Evolutionary conservation across 2,329 filamentous ascomycete species (phyloP).

Genomic region (Fusarium sp.): DNA sequence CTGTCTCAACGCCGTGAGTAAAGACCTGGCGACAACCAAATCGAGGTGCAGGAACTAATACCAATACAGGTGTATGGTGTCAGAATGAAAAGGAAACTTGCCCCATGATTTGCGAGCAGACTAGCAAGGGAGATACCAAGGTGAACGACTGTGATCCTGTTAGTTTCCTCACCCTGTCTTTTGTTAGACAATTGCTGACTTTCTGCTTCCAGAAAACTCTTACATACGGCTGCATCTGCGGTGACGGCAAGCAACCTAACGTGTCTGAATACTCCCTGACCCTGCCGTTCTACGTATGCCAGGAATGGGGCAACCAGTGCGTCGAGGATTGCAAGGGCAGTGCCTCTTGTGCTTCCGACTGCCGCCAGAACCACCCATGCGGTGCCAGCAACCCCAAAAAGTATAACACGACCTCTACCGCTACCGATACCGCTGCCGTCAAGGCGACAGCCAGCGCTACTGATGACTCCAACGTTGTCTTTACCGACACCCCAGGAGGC

Average conservation of each 20-base stretch:
- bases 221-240: conserved; percentile 79
- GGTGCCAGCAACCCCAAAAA: conserved; percentile 74
- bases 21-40: background rate
- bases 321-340: conserved; percentile 65
- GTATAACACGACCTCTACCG: conserved; percentile 66
- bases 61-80: conserved; percentile 72
- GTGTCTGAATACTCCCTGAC: conserved; percentile 82
- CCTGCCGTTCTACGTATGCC: conserved; percentile 82
- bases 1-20: conserved; percentile 64
- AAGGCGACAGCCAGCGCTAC: conserved; percentile 54
- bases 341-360: conserved; percentile 71
- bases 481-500: conserved; percentile 28
- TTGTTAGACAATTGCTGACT: background rate
- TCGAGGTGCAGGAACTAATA: conserved; percentile 36
- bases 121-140: conserved; percentile 61
- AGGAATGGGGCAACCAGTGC: conserved; percentile 77
- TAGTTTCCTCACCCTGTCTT: conserved; percentile 47
- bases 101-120: conserved; percentile 78
- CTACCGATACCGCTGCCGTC: conserved; percentile 53
- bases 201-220: conserved; percentile 62
- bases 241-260: conserved; percentile 75
- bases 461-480: conserved; percentile 55
- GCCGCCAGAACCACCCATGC: conserved; percentile 76
- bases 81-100: conserved; percentile 71
- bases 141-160: conserved; percentile 77